Base-by-base conservation (phyloP, 148 eudicot species). In the Gaultheria prostrata region DNA sequence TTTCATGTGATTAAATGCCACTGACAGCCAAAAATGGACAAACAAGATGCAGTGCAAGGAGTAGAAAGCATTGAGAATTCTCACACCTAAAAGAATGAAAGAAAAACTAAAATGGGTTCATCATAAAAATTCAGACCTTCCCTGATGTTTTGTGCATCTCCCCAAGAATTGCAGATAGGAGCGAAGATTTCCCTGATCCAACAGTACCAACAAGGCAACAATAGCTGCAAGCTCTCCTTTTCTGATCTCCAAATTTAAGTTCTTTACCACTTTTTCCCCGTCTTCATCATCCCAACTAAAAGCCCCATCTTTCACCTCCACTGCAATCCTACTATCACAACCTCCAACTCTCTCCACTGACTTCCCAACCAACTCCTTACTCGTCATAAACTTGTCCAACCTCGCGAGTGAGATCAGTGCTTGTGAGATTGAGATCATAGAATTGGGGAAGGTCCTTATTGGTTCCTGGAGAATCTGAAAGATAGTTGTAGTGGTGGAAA, bases 131-230 rank as follows among this genome's bases (percentile, higher is more conserved):
- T 59, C 67, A 54, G 85, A 95, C 99, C 96, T 95, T 91, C 54
- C 99, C 99, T 13, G 88, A 91, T 5, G 91, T 51, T 77, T 89
- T 94, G 83, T 92, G 91, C 99, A 97, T 95, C 89, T 97, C 99
- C 28, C 99, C 99, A 65, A 96, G 97, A 84, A 97, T 79, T 4
- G 98, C 85, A 11, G 94, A 88, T 49, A 97, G 92, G 50, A 97
- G 90, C 26, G 99, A 97, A 8, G 98, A 94, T 77, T 97, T 97
- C 78, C 99, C 99, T 0, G 98, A 92, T 74, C 99, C 99, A 54
- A 96, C 99, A 15, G 94, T 96, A 54, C 99, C 99, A 69, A 96
- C n/a, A n/a, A n/a, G n/a, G n/a, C n/a, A n/a, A n/a, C 98, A 80
- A 96, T 84, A 24, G 99, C 98, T 13, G 94, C 92, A 81, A 94